These are phyloP conservation scores for Geopyxis carbonaria DNA, from an alignment of 495 filamentous ascomycete species.

Conservation along the genomic window DNA sequence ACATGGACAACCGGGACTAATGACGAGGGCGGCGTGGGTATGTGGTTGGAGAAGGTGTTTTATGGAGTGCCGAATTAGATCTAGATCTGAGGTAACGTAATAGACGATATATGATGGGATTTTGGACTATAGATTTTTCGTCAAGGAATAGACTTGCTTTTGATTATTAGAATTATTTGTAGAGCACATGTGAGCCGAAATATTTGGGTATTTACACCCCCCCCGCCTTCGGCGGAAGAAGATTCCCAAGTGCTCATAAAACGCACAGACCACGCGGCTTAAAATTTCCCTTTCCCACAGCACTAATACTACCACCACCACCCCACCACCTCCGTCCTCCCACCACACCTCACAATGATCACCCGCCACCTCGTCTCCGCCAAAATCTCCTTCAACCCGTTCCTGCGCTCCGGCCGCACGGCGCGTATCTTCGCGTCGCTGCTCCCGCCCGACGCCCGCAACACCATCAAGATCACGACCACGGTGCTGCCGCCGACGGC, in stretches of 20 bases:
- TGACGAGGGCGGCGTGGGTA: constrained; percentile 5
- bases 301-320: not conserved
- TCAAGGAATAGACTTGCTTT: no score
- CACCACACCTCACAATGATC: constrained; percentile 46
- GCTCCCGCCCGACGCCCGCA: constrained; percentile 63
- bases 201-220: no score
- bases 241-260: no score
- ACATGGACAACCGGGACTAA: constrained; percentile 1
- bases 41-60: constrained; percentile 7
- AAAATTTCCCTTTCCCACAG: constrained; percentile 1
- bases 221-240: no score
- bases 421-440: constrained; percentile 72
- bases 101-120: no score
- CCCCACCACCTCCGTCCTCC: not conserved
- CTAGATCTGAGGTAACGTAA: no score
- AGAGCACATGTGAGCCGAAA: no score
- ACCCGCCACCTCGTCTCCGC: constrained; percentile 74
- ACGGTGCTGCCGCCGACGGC: constrained; percentile 54
- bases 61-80: no score
- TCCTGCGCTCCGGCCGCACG: constrained; percentile 55
- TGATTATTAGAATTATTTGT: no score
- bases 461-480: constrained; percentile 58
- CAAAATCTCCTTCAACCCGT: constrained; percentile 78
- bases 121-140: no score
- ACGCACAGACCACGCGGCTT: no score